phyloP scores from a whole-genome alignment of 768 basidiomycete species.

The Auricularia sp. region DNA sequence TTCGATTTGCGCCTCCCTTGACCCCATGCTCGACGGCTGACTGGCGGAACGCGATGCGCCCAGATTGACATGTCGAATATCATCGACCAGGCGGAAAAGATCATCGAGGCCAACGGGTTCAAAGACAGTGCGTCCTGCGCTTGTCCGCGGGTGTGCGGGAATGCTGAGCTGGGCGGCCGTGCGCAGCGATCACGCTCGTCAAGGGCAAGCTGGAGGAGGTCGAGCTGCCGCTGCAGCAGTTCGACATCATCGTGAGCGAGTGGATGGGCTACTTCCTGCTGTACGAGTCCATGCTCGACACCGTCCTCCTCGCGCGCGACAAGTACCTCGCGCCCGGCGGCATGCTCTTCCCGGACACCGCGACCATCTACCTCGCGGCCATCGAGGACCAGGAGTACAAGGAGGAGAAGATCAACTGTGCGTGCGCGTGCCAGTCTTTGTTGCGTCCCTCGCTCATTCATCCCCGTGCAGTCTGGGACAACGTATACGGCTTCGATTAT shows the following conservation, averaged over 20 bases:
- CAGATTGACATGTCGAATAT: slow-evolving; percentile 99
- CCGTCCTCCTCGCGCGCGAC: slow-evolving; percentile 91
- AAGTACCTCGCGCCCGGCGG: slow-evolving; percentile 89
- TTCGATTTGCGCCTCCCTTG: slow-evolving; percentile 10
- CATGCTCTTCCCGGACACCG: slow-evolving; percentile 91
- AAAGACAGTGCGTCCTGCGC: slow-evolving; percentile 61
- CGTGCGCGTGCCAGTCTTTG: slow-evolving; percentile 21
- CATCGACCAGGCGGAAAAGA: slow-evolving; percentile 96
- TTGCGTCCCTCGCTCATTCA: not conserved
- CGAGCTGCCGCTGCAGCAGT: slow-evolving; percentile 77
- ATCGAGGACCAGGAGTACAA: slow-evolving; percentile 99
- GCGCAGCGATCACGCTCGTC: slow-evolving; percentile 79
- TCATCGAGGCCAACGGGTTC: slow-evolving; percentile 94
- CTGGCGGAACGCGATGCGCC: not conserved
- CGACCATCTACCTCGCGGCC: slow-evolving; percentile 85
- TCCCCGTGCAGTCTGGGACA: slow-evolving; percentile 81
- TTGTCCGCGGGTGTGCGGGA: not conserved
- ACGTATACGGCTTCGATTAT: slow-evolving; percentile 98
- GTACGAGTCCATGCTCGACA: slow-evolving; percentile 99
- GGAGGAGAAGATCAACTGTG: slow-evolving; percentile 99
- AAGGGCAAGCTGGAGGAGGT: slow-evolving; percentile 97
- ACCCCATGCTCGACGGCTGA: not conserved
- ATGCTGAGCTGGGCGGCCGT: not conserved
- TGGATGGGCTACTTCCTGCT: slow-evolving; percentile 99
- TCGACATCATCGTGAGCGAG: slow-evolving; percentile 98